phyloP scores from a whole-genome alignment of 768 basidiomycete species.

The Leccinum subgranulosum region DNA sequence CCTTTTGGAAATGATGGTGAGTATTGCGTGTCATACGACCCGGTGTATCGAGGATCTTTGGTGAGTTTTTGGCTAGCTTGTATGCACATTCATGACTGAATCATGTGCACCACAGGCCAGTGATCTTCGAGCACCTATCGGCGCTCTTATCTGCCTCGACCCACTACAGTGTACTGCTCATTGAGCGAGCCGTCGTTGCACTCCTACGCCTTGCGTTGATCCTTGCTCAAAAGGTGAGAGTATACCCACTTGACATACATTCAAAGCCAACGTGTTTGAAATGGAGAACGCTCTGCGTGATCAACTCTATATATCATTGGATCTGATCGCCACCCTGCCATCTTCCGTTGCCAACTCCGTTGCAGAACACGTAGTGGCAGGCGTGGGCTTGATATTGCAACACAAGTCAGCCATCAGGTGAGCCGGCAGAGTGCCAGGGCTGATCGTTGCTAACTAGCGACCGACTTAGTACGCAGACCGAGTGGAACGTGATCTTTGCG shows the following conservation, averaged over 20 bases:
- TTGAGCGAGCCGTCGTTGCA: slow-evolving; percentile 91
- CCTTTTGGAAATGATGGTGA: slow-evolving; percentile 92
- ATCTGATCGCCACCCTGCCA: slow-evolving; percentile 81
- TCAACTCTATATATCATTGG: slow-evolving; percentile 92
- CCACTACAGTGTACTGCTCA: slow-evolving; percentile 85
- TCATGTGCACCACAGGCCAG: slow-evolving; percentile 61
- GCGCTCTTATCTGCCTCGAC: slow-evolving; percentile 70
- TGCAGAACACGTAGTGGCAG: slow-evolving; percentile 88
- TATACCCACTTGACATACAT: not conserved
- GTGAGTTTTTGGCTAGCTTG: slow-evolving; percentile 40
- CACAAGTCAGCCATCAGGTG: slow-evolving; percentile 68
- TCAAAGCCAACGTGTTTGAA: not conserved
- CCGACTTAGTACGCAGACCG: slow-evolving; percentile 72
- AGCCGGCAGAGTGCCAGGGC: not conserved
- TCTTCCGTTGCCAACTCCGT: slow-evolving; percentile 73
- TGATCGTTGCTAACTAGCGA: slow-evolving; percentile 3
- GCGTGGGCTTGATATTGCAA: slow-evolving; percentile 75
- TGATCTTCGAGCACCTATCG: slow-evolving; percentile 91
- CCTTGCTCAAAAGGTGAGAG: slow-evolving; percentile 70
- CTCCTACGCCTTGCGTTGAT: slow-evolving; percentile 82
- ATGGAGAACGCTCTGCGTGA: slow-evolving; percentile 77
- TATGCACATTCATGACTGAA: not conserved
- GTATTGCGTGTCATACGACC: slow-evolving; percentile 74
- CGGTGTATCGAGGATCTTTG: slow-evolving; percentile 86
- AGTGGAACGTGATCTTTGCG: slow-evolving; percentile 93